Base-by-base conservation (phyloP, 768 basidiomycete genomes). In the Trametes maxima region DNA sequence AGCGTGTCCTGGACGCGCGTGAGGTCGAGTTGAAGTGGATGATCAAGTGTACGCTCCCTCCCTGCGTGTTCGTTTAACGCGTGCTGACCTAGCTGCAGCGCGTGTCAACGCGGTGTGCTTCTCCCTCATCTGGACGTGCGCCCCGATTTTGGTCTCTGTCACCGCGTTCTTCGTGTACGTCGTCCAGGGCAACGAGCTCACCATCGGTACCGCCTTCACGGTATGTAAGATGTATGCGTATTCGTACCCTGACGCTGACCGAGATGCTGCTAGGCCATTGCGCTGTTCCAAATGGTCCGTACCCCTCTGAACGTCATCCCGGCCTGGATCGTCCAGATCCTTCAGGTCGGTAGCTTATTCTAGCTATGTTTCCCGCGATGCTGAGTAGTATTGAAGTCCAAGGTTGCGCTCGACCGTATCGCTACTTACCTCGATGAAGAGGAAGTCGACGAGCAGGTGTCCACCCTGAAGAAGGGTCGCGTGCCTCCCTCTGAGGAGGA, bases 231-330 rank as follows among this genome's bases (percentile, higher is more conserved):
- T 1, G 25, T n/a, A 10, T 33, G 7, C 13, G 17, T 14, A 57
- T 17, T 37, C 35, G 17, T 36, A 37, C 48, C 12, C 40, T 33
- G 37, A 35, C 62, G 40, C 25, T 55, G 21, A 47, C 33, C 1
- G 1, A 14, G 11, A n/a, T 35, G 16, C 19, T 13, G 53, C 2
- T 51, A 88, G 83, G 79, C 93, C 0, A 89, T 97, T 37, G 84
- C 92, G 0, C 73, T 96, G 44, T 96, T 96, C 73, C 80, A 80
- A 47, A 94, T 97, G 94, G 80, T 97, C 67, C 82, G 88, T 35
- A 71, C 78, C 19, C 93, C 94, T 0, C 76, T 95, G 47, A 91
- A 91, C 66, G 81, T 90, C 28, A 86, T 96, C 49, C 94, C 94
- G 0, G 77, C 84, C 8, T 94, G 85, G 80, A 84, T 90, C 47